Conservation (phyloP, 495 filamentous ascomycete genomes). For the Parachaetomium inaequale region DNA sequence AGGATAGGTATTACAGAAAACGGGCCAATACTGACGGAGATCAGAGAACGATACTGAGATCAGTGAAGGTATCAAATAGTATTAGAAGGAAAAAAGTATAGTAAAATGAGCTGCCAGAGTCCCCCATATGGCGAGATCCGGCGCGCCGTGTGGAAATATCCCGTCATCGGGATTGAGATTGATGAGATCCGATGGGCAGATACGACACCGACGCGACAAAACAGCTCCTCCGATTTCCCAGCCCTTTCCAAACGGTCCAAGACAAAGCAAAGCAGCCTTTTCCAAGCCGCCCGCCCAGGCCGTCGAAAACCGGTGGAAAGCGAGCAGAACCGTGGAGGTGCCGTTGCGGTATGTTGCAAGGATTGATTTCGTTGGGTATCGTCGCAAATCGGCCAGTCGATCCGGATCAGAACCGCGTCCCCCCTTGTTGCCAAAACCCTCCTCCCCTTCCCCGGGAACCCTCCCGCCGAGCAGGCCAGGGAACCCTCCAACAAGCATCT, state of each 20-base stretch:
- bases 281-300: background rate
- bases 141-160: constrained; percentile 10
- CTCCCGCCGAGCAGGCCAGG: constrained; percentile 14
- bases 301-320: background rate
- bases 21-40: too few species aligned
- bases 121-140: constrained; percentile 18
- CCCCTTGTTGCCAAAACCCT: constrained; percentile 5
- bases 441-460: background rate
- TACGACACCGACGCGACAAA: background rate
- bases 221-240: background rate
- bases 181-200: background rate
- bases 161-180: background rate
- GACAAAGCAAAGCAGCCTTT: background rate
- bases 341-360: constrained; percentile 6
- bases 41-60: too few species aligned
- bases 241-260: background rate
- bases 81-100: constrained; percentile 14
- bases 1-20: too few species aligned
- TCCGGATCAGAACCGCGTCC: background rate
- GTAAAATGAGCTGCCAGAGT: constrained; percentile 16
- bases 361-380: constrained; percentile 16
- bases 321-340: background rate
- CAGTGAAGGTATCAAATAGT: constrained; percentile 16
- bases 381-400: constrained; percentile 18
- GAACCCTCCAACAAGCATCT: constrained; percentile 1